Evolutionary conservation across 2,329 filamentous ascomycete genomes (phyloP), one percentile per base, ranked within the genome.

Genomic region (Colletotrichum lini): DNA sequence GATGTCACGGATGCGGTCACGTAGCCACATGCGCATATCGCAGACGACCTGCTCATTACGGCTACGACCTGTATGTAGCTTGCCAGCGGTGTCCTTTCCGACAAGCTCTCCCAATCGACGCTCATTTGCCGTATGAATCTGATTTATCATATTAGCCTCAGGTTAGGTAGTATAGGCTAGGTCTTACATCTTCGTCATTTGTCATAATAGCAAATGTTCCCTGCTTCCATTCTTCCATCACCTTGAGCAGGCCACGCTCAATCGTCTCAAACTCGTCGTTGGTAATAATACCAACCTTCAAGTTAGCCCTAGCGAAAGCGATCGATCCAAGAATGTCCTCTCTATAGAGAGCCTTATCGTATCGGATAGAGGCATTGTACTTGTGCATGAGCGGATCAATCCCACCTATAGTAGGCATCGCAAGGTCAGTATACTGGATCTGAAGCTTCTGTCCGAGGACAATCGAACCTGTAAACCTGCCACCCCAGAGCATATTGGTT

Each of bases 291-390:
- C 92, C 91, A 60, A 86, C 87, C 80, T 94, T 93, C 75, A 86
- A 85, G 83, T 97, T 97, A 67, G 94, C 94, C 66, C 93, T 88
- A 62, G 94, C 94, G 79, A 93, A 97, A 16, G 94, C 94, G 74
- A 97, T 93, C 70, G 88, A 92, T 75, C 94, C 94, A 13, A 88
- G 88, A 76, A 97, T 95, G 77, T 97, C 94, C 80, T 96, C 89
- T 72, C 90, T 90, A 84, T 94, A 94, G 76, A 97, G 91, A 63
- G 87, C 86, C 75, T 91, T 90, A 81, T 97, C 94, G 82, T 92
- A 95, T 79, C 89, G 90, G 76, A 97, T 92, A 63, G 89, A 92
- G 77, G 92, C 91, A 81, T 97, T 97, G 86, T 96, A 97, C 75
- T 92, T 87, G 72, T 91, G 88, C 94, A 97, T 97, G 61, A 97